phyloP scores from a whole-genome alignment of 2,329 filamentous ascomycete genomes.

The Fusarium mangiferae region DNA sequence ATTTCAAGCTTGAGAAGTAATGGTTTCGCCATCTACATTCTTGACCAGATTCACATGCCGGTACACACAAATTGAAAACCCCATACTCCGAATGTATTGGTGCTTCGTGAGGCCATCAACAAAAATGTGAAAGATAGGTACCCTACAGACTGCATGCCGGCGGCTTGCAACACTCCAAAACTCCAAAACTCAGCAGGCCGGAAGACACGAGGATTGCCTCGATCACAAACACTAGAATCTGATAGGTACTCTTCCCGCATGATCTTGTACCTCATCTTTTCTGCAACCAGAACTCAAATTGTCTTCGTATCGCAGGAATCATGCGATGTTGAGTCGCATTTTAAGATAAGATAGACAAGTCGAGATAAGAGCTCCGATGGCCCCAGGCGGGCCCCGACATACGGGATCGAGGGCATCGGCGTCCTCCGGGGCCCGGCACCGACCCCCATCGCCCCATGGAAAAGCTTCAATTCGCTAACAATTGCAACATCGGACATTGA shows the following conservation, averaged over 20 bases:
- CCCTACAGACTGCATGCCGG: neutral
- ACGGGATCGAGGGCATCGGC: slow-evolving; percentile 40
- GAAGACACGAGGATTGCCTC: neutral
- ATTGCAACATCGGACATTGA: slow-evolving; percentile 7
- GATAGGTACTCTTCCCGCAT: neutral
- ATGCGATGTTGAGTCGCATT: slow-evolving; percentile 29
- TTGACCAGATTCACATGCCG: neutral
- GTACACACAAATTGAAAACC: neutral
- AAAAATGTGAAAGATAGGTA: neutral
- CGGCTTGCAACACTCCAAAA: neutral
- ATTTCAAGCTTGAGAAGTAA: neutral
- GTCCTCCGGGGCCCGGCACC: slow-evolving; percentile 42
- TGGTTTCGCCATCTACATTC: neutral
- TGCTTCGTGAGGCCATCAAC: neutral
- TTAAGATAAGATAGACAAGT: slow-evolving; percentile 24
- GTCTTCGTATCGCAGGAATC: slow-evolving; percentile 18
- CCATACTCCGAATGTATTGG: neutral
- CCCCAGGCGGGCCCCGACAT: slow-evolving; percentile 35
- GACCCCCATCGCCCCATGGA: slow-evolving; percentile 40
- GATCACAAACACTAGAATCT: neutral
- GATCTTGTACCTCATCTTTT: neutral
- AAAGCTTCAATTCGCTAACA: slow-evolving; percentile 33
- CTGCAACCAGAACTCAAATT: neutral
- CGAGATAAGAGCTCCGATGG: slow-evolving; percentile 27
- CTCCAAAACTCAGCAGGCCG: neutral